These are phyloP conservation scores for Alloteropsis angusta DNA, from an alignment of 202 grass and related monocot species.

Conservation along the genomic window DNA sequence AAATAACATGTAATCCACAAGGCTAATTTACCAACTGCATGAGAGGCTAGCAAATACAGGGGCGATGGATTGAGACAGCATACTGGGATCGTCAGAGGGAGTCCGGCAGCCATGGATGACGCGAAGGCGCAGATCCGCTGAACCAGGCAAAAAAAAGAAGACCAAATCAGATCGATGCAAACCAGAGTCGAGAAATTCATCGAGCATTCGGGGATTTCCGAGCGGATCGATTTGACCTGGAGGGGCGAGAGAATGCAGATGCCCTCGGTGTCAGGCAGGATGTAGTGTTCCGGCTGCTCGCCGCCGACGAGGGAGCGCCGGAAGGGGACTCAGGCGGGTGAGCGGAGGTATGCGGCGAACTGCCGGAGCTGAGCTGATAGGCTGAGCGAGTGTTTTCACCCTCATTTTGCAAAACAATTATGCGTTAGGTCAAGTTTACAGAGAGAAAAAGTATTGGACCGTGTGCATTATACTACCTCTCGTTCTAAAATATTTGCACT, in stretches of 20 bases:
- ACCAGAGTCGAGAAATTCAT: not conserved
- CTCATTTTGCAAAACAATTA: too few species aligned
- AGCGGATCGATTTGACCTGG: constrained; percentile 34
- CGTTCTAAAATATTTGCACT: too few species aligned
- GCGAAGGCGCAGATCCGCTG: constrained; percentile 66
- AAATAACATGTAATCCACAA: not conserved
- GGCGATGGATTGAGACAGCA: too few species aligned
- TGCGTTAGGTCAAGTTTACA: too few species aligned
- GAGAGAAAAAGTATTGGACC: too few species aligned
- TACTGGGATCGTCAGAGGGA: too few species aligned
- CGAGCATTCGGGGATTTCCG: not conserved
- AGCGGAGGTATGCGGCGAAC: not conserved
- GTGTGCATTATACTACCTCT: too few species aligned
- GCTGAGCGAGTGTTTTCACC: too few species aligned
- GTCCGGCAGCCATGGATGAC: too few species aligned
- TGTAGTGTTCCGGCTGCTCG: constrained; percentile 42
- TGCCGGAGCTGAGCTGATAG: too few species aligned
- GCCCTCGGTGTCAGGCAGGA: constrained; percentile 47
- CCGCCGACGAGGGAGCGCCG: constrained; percentile 48
- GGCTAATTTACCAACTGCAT: not conserved
- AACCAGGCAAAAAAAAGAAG: not conserved
- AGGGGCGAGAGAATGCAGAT: constrained; percentile 51
- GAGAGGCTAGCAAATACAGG: not conserved
- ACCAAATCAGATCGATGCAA: constrained; percentile 11
- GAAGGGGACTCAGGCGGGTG: constrained; percentile 29